phyloP scores from a whole-genome alignment of 306 rosid genomes.

The Lathyrus aphaca region DNA sequence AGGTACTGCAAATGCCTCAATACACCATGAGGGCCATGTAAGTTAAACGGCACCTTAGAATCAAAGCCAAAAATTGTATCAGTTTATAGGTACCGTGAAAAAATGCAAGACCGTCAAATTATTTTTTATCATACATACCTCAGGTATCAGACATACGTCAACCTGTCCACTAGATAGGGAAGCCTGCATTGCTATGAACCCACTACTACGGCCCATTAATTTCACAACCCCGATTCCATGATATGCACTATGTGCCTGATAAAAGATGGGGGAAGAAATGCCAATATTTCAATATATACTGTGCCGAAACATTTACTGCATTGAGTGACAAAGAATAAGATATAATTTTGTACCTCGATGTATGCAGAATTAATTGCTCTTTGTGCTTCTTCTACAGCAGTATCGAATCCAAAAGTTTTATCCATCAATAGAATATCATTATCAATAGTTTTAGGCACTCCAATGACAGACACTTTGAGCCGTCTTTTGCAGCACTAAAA shows the following conservation, averaged over 20 bases:
- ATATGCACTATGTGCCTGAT: slow-evolving; percentile 97
- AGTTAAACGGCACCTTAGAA: slow-evolving; percentile 69
- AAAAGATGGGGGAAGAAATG: slow-evolving; percentile 38
- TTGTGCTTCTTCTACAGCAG: slow-evolving; percentile 99
- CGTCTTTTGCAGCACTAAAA: slow-evolving; percentile 74
- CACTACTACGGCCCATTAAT: slow-evolving; percentile 99
- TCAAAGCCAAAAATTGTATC: slow-evolving; percentile 39
- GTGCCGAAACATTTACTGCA: slow-evolving; percentile 14
- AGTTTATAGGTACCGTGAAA: slow-evolving; percentile 28
- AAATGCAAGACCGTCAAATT: slow-evolving; percentile 25
- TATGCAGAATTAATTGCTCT: slow-evolving; percentile 97
- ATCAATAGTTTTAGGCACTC: slow-evolving; percentile 97
- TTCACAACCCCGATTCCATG: slow-evolving; percentile 95
- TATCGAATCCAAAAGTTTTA: slow-evolving; percentile 97
- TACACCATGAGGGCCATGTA: slow-evolving; percentile 90
- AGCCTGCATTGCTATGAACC: slow-evolving; percentile 97
- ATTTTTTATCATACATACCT: slow-evolving; percentile 57
- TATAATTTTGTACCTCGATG: slow-evolving; percentile 82
- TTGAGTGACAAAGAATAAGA: slow-evolving; percentile 11
- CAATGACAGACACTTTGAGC: slow-evolving; percentile 82
- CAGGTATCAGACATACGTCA: slow-evolving; percentile 94
- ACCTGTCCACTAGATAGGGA: slow-evolving; percentile 94
- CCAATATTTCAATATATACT: slow-evolving; percentile 30
- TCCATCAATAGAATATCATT: slow-evolving; percentile 97
- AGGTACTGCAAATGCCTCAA: slow-evolving; percentile 83